phyloP scores from a whole-genome alignment of 371 early-diverging fungal species.

The Mortierella sp. region DNA sequence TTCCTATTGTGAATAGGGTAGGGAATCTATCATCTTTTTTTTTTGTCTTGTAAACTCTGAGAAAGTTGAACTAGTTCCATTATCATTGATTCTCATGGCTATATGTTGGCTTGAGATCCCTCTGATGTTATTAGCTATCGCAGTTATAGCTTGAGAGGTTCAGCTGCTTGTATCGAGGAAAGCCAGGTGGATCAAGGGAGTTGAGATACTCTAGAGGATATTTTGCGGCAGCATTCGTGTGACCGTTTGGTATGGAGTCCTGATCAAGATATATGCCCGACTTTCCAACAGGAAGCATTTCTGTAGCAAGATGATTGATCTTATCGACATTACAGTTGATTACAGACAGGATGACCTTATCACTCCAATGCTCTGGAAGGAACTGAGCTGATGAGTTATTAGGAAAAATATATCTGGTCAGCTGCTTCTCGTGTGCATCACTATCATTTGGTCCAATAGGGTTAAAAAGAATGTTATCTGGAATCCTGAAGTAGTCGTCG shows the following conservation, averaged over 20 bases:
- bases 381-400: background rate
- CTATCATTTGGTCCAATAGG: background rate
- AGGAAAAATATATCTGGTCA: slow-evolving; percentile 10
- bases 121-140: too few species aligned
- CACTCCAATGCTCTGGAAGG: background rate
- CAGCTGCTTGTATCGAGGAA: too few species aligned
- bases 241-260: background rate
- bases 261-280: background rate
- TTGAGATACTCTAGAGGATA: too few species aligned
- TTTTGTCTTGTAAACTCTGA: too few species aligned
- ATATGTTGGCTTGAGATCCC: too few species aligned
- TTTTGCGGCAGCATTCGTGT: too few species aligned
- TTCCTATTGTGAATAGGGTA: too few species aligned
- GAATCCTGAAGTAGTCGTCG: slow-evolving; percentile 18
- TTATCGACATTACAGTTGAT: slow-evolving; percentile 19
- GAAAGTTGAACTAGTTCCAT: too few species aligned
- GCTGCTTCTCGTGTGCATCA: slow-evolving; percentile 6
- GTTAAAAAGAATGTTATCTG: slow-evolving; percentile 1
- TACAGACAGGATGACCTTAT: slow-evolving; percentile 1
- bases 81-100: too few species aligned
- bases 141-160: too few species aligned
- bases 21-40: too few species aligned
- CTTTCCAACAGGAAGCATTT: background rate
- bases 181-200: too few species aligned
- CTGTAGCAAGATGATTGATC: slow-evolving; percentile 11